Percentiles rank a stretch among this genome's conserved stretches.
These are phyloP conservation scores for Phytophthora sp. DNA, from an alignment of 352 stramenopile species.

Conservation along the genomic window DNA sequence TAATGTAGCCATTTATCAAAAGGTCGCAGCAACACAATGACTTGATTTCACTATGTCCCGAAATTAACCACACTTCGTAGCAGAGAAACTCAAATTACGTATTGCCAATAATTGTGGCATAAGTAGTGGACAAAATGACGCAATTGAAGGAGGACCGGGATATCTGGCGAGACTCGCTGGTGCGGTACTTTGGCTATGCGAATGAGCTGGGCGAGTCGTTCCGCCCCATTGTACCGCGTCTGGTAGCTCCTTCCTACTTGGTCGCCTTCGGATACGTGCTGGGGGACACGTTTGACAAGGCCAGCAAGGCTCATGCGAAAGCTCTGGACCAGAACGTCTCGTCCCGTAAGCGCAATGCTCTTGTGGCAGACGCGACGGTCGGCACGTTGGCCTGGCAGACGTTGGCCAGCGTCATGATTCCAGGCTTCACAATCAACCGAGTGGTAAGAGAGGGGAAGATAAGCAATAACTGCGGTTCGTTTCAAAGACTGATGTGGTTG, in stretches of 20 bases:
- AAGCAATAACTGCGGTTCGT: too few species aligned
- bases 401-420: conserved; percentile 80
- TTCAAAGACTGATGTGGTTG: background rate
- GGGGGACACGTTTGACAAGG: conserved; percentile 87
- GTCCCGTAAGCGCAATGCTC: conserved; percentile 36
- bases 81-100: too few species aligned
- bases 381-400: conserved; percentile 89
- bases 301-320: conserved; percentile 41
- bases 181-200: conserved; percentile 90
- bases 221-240: conserved; percentile 69
- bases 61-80: too few species aligned
- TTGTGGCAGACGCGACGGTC: conserved; percentile 47
- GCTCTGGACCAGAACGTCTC: conserved; percentile 37
- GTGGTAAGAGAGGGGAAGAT: conserved; percentile 37
- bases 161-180: conserved; percentile 85
- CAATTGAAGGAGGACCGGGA: conserved; percentile 38
- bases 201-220: conserved; percentile 92
- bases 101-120: too few species aligned
- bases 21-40: too few species aligned
- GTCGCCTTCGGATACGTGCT: conserved; percentile 88
- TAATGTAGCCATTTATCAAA: background rate
- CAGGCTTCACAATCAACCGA: conserved; percentile 88
- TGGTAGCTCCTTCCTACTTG: conserved; percentile 78
- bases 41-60: too few species aligned
- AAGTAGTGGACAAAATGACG: background rate